These are phyloP conservation scores for Quercus variabilis DNA, from an alignment of 306 rosid genomes.

Conservation along the genomic window DNA sequence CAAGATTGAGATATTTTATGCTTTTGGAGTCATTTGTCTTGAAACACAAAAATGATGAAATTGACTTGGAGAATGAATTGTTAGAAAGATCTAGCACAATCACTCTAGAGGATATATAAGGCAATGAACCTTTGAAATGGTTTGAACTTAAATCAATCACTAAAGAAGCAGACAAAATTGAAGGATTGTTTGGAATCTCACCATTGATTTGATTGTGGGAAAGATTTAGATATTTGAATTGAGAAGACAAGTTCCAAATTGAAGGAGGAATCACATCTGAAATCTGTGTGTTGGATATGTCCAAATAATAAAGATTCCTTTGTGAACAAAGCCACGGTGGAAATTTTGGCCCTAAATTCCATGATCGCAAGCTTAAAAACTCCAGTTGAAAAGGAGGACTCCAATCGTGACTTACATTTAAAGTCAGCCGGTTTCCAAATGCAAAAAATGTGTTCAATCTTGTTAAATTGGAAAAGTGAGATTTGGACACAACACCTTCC, in stretches of 20 bases:
- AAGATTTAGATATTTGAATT: too few species aligned
- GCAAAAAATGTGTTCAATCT: rapidly evolving
- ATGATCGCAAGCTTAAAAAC: rapidly evolving
- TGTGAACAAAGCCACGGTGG: constrained; percentile 20
- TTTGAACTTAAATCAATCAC: background rate
- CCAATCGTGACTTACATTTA: constrained; percentile 12
- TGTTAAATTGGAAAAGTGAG: constrained; percentile 1
- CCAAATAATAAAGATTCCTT: background rate
- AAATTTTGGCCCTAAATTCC: constrained; percentile 14
- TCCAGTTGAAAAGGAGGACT: background rate
- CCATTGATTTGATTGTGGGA: too few species aligned
- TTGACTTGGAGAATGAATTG: background rate
- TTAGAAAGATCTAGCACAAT: background rate
- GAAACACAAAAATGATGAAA: background rate
- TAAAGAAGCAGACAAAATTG: too few species aligned
- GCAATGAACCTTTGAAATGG: background rate
- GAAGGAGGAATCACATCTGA: constrained; percentile 6
- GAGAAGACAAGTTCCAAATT: background rate
- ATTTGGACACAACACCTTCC: constrained; percentile 19
- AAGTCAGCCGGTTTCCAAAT: background rate
- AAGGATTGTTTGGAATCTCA: too few species aligned
- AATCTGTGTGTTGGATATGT: constrained; percentile 5
- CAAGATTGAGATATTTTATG: background rate
- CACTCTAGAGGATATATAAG: background rate
- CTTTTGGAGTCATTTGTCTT: background rate